phyloP scores from a whole-genome alignment of 371 early-diverging fungal species.

The Haplosporangium sp. region DNA sequence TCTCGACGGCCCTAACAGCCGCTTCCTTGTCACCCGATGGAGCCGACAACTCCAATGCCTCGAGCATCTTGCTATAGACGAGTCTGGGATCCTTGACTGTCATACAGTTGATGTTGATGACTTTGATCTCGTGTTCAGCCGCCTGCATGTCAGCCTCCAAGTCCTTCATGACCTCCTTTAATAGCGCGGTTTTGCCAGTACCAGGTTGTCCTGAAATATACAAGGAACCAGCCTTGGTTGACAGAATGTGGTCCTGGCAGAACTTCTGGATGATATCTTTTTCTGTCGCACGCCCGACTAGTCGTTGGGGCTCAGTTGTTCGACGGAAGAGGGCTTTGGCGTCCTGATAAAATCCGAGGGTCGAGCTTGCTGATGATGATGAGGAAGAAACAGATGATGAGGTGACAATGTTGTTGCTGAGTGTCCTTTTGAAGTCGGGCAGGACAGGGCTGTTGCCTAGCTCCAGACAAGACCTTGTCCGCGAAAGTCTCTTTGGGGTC shows the following conservation, averaged over 20 bases:
- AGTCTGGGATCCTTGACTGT: constrained; percentile 73
- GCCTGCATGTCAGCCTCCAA: constrained; percentile 37
- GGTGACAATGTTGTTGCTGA: neutral
- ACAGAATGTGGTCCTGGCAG: constrained; percentile 56
- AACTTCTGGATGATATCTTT: constrained; percentile 66
- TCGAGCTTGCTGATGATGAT: neutral
- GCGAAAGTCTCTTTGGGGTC: constrained; percentile 17
- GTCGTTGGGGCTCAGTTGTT: constrained; percentile 67
- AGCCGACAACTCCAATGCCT: constrained; percentile 54
- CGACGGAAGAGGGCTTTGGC: constrained; percentile 72
- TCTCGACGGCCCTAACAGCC: constrained; percentile 54
- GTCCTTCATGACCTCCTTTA: constrained; percentile 67
- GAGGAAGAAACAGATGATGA: neutral
- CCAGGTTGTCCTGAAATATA: constrained; percentile 95
- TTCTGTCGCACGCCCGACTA: constrained; percentile 83
- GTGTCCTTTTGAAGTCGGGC: constrained; percentile 1
- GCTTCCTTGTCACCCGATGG: constrained; percentile 17
- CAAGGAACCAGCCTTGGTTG: constrained; percentile 60
- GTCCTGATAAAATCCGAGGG: constrained; percentile 46
- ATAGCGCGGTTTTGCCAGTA: constrained; percentile 92
- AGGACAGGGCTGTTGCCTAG: neutral
- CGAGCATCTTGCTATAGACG: constrained; percentile 72
- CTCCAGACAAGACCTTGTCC: constrained; percentile 12
- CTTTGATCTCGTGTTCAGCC: constrained; percentile 55
- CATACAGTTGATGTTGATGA: constrained; percentile 87